Evolutionary conservation across 345 rosid genomes (phyloP).

Genomic region (Pistacia vera): DNA sequence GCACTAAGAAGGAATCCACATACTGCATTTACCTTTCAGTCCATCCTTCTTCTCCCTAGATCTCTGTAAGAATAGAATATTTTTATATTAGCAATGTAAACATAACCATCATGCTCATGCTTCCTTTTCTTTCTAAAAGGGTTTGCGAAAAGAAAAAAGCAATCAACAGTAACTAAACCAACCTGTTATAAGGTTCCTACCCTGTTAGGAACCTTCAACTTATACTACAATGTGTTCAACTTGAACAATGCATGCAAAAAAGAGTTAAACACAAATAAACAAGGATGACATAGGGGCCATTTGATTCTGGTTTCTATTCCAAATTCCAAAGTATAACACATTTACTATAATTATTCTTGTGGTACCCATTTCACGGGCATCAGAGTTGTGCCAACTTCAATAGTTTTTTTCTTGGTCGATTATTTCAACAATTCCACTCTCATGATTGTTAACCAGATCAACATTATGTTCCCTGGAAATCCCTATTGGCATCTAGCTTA

Average conservation of each 20-base stretch:
- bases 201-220: not conserved
- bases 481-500: not conserved
- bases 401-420: not conserved
- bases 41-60: constrained; percentile 54
- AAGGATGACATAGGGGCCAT: not conserved
- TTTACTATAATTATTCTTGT: not conserved
- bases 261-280: not conserved
- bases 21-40: constrained; percentile 49
- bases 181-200: not conserved
- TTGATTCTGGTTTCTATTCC: not conserved
- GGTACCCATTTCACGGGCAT: not conserved
- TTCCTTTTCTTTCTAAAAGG: not conserved
- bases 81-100: constrained; percentile 11
- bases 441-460: not conserved
- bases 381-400: not conserved
- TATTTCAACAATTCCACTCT: not conserved
- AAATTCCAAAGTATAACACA: not conserved
- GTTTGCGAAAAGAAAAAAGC: not conserved
- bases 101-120: constrained; percentile 15
- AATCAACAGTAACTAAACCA: not conserved
- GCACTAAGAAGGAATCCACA: constrained; percentile 4
- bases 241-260: not conserved
- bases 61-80: constrained; percentile 42
- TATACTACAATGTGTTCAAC: not conserved
- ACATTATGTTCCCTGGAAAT: not conserved